These are phyloP conservation scores for Eutrema salsugineum DNA, from an alignment of 441 rosid genomes.

Conservation along the genomic window DNA sequence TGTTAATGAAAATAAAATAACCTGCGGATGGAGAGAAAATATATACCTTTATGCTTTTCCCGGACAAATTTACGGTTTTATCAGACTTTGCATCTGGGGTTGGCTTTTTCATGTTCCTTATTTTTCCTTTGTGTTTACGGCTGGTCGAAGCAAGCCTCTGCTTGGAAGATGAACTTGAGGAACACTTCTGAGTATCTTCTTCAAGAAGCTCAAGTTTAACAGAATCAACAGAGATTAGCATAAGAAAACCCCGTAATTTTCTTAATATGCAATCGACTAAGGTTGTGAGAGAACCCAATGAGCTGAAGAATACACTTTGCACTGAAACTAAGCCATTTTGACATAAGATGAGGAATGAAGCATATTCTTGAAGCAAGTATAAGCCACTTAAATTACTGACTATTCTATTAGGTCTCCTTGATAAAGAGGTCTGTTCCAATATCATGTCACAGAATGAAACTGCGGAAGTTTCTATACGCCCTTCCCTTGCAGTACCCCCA, in stretches of 20 bases:
- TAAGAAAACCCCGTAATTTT: conserved; percentile 73
- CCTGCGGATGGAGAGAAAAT: background rate
- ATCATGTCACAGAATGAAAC: conserved; percentile 26
- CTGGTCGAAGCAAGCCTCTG: conserved; percentile 44
- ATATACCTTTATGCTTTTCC: conserved; percentile 50
- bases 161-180: conserved; percentile 53
- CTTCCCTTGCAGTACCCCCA: conserved; percentile 36
- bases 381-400: conserved; percentile 45
- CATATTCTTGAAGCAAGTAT: conserved; percentile 60
- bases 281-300: conserved; percentile 58
- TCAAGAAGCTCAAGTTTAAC: conserved; percentile 82
- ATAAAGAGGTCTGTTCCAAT: conserved; percentile 25
- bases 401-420: conserved; percentile 35
- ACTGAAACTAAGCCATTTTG: conserved; percentile 38
- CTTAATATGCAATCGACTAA: conserved; percentile 68
- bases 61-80: conserved; percentile 27
- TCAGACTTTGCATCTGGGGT: conserved; percentile 32
- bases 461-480: conserved; percentile 32
- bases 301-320: conserved; percentile 63
- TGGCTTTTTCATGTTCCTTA: conserved; percentile 43
- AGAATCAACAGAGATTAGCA: conserved; percentile 70
- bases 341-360: conserved; percentile 40
- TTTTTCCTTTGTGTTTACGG: conserved; percentile 64
- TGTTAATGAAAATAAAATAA: background rate
- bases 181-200: conserved; percentile 44